Evolutionary conservation across 345 rosid genomes (phyloP).

Genomic region (Raphanus sativus): DNA sequence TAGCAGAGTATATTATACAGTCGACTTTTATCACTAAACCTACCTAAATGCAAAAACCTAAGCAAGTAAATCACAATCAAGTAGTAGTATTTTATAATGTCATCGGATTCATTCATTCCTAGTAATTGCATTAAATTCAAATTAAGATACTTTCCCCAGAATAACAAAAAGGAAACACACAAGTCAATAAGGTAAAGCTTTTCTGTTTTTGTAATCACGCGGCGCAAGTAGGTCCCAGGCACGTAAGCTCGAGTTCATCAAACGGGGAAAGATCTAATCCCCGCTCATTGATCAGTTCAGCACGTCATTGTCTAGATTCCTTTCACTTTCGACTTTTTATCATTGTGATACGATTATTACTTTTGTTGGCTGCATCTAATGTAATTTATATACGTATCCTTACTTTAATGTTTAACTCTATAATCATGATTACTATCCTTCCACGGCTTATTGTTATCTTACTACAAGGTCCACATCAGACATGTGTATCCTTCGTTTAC

Average conservation of each 20-base stretch:
- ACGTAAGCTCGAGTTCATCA: constrained; percentile 4
- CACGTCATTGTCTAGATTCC: constrained; percentile 6
- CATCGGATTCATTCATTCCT: neutral
- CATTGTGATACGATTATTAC: constrained; percentile 1
- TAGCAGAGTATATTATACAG: neutral
- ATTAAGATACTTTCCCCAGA: neutral
- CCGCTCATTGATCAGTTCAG: constrained; percentile 3
- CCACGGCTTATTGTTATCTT: constrained; percentile 11
- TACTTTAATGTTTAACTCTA: neutral
- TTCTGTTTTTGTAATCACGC: constrained; percentile 19
- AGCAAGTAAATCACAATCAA: neutral
- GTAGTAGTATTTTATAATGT: neutral
- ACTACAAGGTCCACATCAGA: constrained; percentile 19
- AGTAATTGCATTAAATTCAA: neutral
- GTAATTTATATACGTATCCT: neutral
- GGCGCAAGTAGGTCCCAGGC: constrained; percentile 31
- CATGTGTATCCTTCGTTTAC: constrained; percentile 24
- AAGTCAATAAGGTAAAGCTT: neutral
- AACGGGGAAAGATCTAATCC: neutral
- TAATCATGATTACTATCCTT: constrained; percentile 16
- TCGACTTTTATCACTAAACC: neutral
- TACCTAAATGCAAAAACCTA: neutral
- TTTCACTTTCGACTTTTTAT: constrained; percentile 15
- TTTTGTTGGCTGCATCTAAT: constrained; percentile 2
- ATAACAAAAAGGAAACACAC: neutral